These are phyloP conservation scores for Saccharomycopsis sp. DNA, from an alignment of 805 yeast genomes.

Conservation along the genomic window DNA sequence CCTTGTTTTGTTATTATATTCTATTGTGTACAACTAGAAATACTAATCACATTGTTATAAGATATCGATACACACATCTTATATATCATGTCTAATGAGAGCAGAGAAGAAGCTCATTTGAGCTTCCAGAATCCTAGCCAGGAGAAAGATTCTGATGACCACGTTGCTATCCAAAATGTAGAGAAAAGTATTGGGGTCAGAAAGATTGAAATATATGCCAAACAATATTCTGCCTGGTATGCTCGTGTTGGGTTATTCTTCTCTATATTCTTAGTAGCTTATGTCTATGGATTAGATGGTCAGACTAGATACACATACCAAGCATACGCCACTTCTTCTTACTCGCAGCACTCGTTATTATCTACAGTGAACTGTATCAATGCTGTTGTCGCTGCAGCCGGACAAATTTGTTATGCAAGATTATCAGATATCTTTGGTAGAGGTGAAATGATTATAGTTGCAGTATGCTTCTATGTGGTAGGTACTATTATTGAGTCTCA, in stretches of 20 bases:
- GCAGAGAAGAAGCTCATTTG: background rate
- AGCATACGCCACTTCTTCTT: slow-evolving; percentile 44
- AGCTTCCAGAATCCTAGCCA: background rate
- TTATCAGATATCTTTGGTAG: slow-evolving; percentile 53
- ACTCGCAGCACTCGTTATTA: slow-evolving; percentile 41
- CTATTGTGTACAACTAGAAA: background rate
- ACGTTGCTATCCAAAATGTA: background rate
- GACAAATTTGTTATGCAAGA: slow-evolving; percentile 51
- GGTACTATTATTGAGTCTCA: slow-evolving; percentile 54
- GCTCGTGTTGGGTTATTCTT: slow-evolving; percentile 40
- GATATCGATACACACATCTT: background rate
- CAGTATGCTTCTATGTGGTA: slow-evolving; percentile 44
- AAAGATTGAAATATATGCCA: slow-evolving; percentile 48
- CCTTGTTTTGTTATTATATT: background rate
- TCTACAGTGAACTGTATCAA: slow-evolving; percentile 47
- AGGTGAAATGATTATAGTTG: slow-evolving; percentile 38
- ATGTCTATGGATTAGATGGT: slow-evolving; percentile 54
- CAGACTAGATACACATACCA: slow-evolving; percentile 39
- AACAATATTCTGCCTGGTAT: slow-evolving; percentile 35
- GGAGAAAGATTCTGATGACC: background rate
- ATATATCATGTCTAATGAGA: background rate
- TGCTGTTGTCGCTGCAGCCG: slow-evolving; percentile 50
- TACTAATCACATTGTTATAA: background rate
- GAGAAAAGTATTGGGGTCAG: slow-evolving; percentile 37
- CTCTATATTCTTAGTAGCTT: slow-evolving; percentile 48